phyloP scores from a whole-genome alignment of 139 green algal species.

The Haematococcus sp. region DNA sequence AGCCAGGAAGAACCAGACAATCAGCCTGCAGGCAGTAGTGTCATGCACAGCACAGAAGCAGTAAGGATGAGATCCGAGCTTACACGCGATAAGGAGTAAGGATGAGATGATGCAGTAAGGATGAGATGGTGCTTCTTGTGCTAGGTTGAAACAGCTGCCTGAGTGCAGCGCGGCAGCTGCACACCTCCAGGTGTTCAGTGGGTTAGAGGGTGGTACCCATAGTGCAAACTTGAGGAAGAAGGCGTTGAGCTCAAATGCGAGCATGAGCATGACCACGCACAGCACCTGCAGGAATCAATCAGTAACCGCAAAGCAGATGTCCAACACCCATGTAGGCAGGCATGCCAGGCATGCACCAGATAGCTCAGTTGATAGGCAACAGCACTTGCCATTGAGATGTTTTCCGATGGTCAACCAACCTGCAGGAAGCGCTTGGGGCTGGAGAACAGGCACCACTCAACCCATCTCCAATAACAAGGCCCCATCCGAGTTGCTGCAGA shows the following conservation, averaged over 20 bases:
- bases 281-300: conserved; percentile 26
- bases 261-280: conserved; percentile 44
- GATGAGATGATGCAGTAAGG: no score
- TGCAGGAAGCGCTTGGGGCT: conserved; percentile 61
- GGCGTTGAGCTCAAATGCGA: conserved; percentile 77
- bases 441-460: conserved; percentile 57
- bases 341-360: no score
- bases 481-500: conserved; percentile 74
- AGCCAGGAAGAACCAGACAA: conserved; percentile 14
- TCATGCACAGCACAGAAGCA: no score
- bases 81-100: no score
- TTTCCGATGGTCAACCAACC: not conserved
- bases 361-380: no score
- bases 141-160: no score
- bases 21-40: not conserved
- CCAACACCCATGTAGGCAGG: no score
- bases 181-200: conserved; percentile 69
- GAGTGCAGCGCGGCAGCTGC: no score
- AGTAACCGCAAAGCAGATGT: no score
- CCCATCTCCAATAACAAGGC: conserved; percentile 67
- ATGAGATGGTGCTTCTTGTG: no score
- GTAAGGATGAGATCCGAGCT: no score
- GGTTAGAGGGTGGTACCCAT: conserved; percentile 84
- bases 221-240: conserved; percentile 96
- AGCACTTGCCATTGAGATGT: no score